Percentiles rank a stretch among this genome's conserved stretches.
Conservation (phyloP, 2,329 filamentous ascomycete genomes). For the Eurotiales sp. region DNA sequence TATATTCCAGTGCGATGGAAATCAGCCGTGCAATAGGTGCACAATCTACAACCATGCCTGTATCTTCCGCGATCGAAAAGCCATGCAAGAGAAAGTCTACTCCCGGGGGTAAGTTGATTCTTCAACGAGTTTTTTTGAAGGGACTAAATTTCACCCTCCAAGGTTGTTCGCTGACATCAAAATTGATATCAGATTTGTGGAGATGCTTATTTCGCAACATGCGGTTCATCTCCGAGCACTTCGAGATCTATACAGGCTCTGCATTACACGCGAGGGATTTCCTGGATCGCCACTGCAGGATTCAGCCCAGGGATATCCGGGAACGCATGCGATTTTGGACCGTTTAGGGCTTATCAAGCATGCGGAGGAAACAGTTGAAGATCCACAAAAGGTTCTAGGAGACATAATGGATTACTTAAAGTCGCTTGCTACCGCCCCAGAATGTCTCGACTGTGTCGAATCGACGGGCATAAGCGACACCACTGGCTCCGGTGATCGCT, state of each 20-base stretch:
- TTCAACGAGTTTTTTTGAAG: background rate
- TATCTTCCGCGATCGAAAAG: slow-evolving; percentile 42
- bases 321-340: slow-evolving; percentile 42
- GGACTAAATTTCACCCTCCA: too few relatives aligned
- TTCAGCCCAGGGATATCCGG: slow-evolving; percentile 36
- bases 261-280: slow-evolving; percentile 40
- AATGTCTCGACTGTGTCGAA: slow-evolving; percentile 35
- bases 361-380: slow-evolving; percentile 37
- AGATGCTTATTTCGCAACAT: slow-evolving; percentile 44
- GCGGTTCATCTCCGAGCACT: slow-evolving; percentile 41
- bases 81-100: slow-evolving; percentile 43
- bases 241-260: slow-evolving; percentile 40
- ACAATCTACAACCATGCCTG: slow-evolving; percentile 42
- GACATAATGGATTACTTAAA: slow-evolving; percentile 37
- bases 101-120: slow-evolving; percentile 36
- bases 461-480: slow-evolving; percentile 35
- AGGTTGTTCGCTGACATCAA: too few relatives aligned
- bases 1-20: slow-evolving; percentile 39
- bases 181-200: slow-evolving; percentile 33
- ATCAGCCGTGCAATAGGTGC: slow-evolving; percentile 43
- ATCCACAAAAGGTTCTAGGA: slow-evolving; percentile 29
- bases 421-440: slow-evolving; percentile 29
- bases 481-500: slow-evolving; percentile 21
- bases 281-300: slow-evolving; percentile 40
- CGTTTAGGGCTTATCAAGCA: slow-evolving; percentile 42